Base-by-base conservation (phyloP, 768 basidiomycete species). In the Agaricus subrufescens region DNA sequence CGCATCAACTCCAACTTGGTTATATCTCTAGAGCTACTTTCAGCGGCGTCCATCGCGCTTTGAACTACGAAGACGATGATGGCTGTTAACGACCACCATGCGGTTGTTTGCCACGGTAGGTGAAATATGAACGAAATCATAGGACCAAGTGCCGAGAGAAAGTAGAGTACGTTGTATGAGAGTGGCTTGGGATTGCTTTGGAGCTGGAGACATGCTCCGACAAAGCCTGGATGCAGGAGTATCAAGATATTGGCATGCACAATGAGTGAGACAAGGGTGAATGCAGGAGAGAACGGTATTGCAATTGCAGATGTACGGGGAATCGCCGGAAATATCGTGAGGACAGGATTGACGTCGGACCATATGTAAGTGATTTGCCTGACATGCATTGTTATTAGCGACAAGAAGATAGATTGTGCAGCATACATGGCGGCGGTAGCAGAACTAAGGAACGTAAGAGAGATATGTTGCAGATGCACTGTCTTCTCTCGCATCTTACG, bases 81-180 rank as follows among this genome's bases (percentile, higher is more conserved):
- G 0, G 69, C 65, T 0, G 81, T 76, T 23, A 76, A 59, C 46
- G 71, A 73, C 79, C 82, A 84, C 83, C 83, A 85, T 19, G 65
- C 62, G 6, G 74, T 74, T 2, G 75, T 78, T 60, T 82, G 80
- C 82, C 83, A 85, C 10, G 77, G 66, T 47, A 73, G 73, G 5
- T 68, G 69, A 6, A 77, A 67, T 50, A 83, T 76, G 37, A 84
- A 46, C 9, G 77, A 79, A 31, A 84, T 59, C 0, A 75, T 66
- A 2, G 82, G 83, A 1, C 78, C 71, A 6, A 84, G 72, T 25
- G 75, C 72, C 3, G 82, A 76, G 12, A 70, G 53, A 1, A 64
- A 59, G 50, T 69, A 70, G 14, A 66, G 58, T 34, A 71, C 49
- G 66, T 66, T 60, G 66, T 65, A 66, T 60, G 69, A 65, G 63